A percentile compares a stretch with the other conserved stretches of the same genome.
These are phyloP conservation scores for Exophiala sp. DNA, from an alignment of 2,329 filamentous ascomycete species.

Conservation along the genomic window DNA sequence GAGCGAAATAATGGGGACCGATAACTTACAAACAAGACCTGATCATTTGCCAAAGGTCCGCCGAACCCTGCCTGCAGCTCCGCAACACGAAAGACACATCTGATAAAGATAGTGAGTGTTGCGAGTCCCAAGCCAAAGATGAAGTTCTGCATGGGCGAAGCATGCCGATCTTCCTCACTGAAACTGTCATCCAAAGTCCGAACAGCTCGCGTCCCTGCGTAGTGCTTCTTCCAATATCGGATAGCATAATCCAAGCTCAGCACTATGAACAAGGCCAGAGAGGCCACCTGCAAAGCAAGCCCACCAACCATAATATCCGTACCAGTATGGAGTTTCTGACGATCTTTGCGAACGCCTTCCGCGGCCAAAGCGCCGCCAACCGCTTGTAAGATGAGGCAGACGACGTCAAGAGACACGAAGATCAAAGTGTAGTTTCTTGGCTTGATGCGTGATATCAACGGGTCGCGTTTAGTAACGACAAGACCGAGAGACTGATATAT, in stretches of 20 bases:
- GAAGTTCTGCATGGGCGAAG: background rate
- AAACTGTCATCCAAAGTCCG: conserved; percentile 22
- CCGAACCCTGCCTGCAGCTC: conserved; percentile 47
- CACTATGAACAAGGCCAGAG: conserved; percentile 50
- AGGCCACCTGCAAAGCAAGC: conserved; percentile 38
- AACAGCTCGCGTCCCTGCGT: background rate
- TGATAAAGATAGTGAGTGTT: conserved; percentile 44
- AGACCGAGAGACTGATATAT: conserved; percentile 59
- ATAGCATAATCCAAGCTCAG: conserved; percentile 27
- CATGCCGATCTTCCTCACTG: background rate
- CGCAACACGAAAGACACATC: conserved; percentile 48
- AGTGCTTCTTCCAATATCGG: background rate
- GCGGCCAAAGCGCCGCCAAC: conserved; percentile 57
- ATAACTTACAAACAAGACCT: conserved; percentile 38
- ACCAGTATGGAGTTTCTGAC: conserved; percentile 40
- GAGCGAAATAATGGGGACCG: too few relatives aligned
- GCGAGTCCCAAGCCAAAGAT: conserved; percentile 22
- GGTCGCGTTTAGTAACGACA: conserved; percentile 37
- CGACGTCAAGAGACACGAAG: conserved; percentile 62
- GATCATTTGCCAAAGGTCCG: conserved; percentile 45
- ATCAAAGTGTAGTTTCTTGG: conserved; percentile 35
- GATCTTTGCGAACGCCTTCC: conserved; percentile 32
- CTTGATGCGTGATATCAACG: conserved; percentile 33
- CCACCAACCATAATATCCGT: conserved; percentile 65
- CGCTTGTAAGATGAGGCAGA: conserved; percentile 60